phyloP scores from a whole-genome alignment of 139 green algal species.

The Trebouxia sp. region DNA sequence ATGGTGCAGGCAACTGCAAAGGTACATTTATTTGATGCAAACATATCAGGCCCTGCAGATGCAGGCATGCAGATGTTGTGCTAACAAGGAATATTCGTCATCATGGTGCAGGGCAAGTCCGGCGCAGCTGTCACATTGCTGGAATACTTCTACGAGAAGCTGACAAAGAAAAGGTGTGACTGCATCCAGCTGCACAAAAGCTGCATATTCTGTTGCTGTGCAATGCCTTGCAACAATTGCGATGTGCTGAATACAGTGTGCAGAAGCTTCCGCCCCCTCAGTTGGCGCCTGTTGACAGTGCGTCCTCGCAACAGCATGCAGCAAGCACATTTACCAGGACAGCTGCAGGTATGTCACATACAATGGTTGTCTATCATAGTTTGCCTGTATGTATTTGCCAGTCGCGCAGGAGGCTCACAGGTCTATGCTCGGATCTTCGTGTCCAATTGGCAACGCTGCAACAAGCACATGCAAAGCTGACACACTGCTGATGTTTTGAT shows the following conservation, averaged over 20 bases:
- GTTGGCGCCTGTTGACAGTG: neutral
- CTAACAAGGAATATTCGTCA: neutral
- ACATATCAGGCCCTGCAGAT: neutral
- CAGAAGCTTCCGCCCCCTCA: slow-evolving; percentile 1
- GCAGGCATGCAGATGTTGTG: neutral
- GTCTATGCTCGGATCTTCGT: no score
- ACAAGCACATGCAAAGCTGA: no score
- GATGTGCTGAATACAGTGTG: neutral
- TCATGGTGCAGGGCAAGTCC: neutral
- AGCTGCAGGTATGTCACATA: neutral
- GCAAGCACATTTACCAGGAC: neutral
- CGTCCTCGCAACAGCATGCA: neutral
- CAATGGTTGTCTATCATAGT: neutral
- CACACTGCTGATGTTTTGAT: neutral
- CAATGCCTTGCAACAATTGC: neutral
- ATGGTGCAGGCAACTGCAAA: slow-evolving; percentile 1
- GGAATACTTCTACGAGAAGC: slow-evolving; percentile 16
- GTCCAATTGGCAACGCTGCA: no score
- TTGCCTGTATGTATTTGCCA: no score
- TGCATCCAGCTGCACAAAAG: neutral
- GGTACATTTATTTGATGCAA: neutral
- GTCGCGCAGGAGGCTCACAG: no score
- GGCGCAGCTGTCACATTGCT: slow-evolving; percentile 11
- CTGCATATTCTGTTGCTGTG: neutral
- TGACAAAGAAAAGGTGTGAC: slow-evolving; percentile 29